Percentiles rank a stretch among this genome's conserved stretches.
phyloP scores from a whole-genome alignment of 768 basidiomycete species.

The Cantharellus cinnabarinus region DNA sequence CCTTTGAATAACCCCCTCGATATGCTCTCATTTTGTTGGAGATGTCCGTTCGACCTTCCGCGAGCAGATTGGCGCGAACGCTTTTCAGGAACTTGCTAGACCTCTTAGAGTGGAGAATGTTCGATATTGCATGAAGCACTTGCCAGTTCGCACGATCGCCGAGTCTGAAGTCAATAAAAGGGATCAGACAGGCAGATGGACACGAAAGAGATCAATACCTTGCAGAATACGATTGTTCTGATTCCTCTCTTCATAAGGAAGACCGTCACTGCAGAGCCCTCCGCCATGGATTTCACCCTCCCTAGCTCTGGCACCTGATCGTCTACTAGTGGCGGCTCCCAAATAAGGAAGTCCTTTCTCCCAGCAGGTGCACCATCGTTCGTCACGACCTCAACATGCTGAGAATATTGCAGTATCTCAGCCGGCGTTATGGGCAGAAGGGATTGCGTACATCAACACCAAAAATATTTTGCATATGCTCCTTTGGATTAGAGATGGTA shows the following conservation, averaged over 20 bases:
- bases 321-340: conserved; percentile 48
- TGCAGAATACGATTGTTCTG: conserved; percentile 75
- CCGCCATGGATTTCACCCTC: conserved; percentile 34
- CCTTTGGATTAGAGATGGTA: conserved; percentile 54
- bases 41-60: conserved; percentile 58
- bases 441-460: conserved; percentile 28
- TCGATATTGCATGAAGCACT: conserved; percentile 1
- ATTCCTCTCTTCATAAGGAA: conserved; percentile 68
- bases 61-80: conserved; percentile 37
- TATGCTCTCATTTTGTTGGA: conserved; percentile 61
- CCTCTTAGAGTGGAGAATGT: not conserved
- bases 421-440: not conserved
- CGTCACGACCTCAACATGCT: conserved; percentile 46
- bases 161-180: conserved; percentile 27
- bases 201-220: conserved; percentile 23
- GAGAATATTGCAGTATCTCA: not conserved
- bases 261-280: conserved; percentile 53
- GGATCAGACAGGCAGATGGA: not conserved
- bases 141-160: conserved; percentile 68
- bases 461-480: conserved; percentile 59
- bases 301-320: conserved; percentile 32
- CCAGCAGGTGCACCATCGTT: conserved; percentile 73
- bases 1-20: conserved; percentile 63
- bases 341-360: conserved; percentile 57
- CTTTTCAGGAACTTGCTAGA: not conserved